A percentile compares a stretch with the other conserved stretches of the same genome.
Evolutionary conservation across 2,329 filamentous ascomycete genomes (phyloP).

Genomic region (Aspergillus ustus): DNA sequence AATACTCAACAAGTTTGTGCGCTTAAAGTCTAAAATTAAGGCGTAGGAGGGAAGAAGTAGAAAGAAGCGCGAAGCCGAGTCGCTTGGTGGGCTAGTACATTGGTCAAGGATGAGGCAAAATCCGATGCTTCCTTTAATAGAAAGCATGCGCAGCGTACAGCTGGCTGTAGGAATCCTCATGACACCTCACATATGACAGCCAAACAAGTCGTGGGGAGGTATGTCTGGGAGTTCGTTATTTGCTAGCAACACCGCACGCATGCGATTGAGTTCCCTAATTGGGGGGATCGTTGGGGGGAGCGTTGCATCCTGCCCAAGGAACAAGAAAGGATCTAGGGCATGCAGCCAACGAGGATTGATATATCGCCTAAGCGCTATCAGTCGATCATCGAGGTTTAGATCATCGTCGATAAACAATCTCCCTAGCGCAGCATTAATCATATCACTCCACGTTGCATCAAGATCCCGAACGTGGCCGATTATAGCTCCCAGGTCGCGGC

Average conservation of each 20-base stretch:
- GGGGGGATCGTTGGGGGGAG: too few species aligned
- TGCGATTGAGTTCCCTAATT: neutral
- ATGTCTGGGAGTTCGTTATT: slow-evolving; percentile 3
- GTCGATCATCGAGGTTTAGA: neutral
- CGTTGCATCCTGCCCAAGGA: neutral
- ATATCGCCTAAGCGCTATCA: neutral
- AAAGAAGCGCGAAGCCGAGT: too few species aligned
- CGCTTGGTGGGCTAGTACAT: too few species aligned
- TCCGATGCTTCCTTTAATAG: too few species aligned
- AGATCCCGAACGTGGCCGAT: neutral
- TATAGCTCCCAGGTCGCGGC: neutral
- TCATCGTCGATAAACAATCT: neutral
- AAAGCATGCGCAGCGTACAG: too few species aligned
- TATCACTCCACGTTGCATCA: neutral
- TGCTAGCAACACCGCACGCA: neutral
- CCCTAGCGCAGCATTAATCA: neutral
- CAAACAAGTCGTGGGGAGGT: neutral
- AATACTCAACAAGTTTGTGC: too few species aligned
- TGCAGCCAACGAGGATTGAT: neutral
- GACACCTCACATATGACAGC: neutral
- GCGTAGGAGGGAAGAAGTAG: too few species aligned
- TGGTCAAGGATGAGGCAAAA: too few species aligned
- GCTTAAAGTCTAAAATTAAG: too few species aligned
- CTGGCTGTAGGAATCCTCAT: too few species aligned
- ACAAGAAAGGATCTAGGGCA: neutral